A percentile compares a stretch with the other conserved stretches of the same genome.
phyloP scores from a whole-genome alignment of 768 basidiomycete genomes.

The Macrocybe gigantea region DNA sequence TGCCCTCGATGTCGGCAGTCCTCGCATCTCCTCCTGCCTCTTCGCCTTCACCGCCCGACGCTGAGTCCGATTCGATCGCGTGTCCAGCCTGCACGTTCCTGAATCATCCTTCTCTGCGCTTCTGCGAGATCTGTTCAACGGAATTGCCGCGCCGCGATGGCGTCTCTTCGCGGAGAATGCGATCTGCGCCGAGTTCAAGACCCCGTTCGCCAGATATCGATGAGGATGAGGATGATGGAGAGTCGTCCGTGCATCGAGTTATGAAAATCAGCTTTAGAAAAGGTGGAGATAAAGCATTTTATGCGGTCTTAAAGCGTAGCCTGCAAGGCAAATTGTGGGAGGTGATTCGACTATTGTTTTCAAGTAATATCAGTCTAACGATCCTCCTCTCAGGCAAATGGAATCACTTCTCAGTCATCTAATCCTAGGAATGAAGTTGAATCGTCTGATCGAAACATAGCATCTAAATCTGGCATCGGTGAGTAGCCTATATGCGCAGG shows the following conservation, averaged over 20 bases:
- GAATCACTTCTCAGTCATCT: constrained; percentile 4
- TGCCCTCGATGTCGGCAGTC: constrained; percentile 32
- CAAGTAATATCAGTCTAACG: no score
- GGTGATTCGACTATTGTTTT: constrained; percentile 21
- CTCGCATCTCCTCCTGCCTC: constrained; percentile 30
- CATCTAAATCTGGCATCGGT: constrained; percentile 49
- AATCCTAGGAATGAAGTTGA: no score
- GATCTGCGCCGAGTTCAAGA: constrained; percentile 64
- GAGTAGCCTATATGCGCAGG: constrained; percentile 11
- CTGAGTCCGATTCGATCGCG: constrained; percentile 35
- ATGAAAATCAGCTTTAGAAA: constrained; percentile 88
- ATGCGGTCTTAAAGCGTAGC: constrained; percentile 66
- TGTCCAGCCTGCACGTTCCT: constrained; percentile 92
- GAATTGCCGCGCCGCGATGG: constrained; percentile 38
- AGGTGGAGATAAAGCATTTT: constrained; percentile 84
- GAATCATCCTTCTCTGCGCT: constrained; percentile 67
- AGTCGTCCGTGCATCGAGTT: constrained; percentile 31
- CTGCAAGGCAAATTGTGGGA: constrained; percentile 76
- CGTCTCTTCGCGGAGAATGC: constrained; percentile 24
- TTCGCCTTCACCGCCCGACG: constrained; percentile 24
- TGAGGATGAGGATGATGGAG: constrained; percentile 27
- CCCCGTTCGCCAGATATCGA: constrained; percentile 40
- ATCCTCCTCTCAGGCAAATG: constrained; percentile 8
- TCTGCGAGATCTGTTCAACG: constrained; percentile 86
- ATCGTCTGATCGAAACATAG: constrained; percentile 5